These are phyloP conservation scores for Ganoderma meredithae DNA, from an alignment of 1,284 basidiomycete genomes.

Conservation along the genomic window DNA sequence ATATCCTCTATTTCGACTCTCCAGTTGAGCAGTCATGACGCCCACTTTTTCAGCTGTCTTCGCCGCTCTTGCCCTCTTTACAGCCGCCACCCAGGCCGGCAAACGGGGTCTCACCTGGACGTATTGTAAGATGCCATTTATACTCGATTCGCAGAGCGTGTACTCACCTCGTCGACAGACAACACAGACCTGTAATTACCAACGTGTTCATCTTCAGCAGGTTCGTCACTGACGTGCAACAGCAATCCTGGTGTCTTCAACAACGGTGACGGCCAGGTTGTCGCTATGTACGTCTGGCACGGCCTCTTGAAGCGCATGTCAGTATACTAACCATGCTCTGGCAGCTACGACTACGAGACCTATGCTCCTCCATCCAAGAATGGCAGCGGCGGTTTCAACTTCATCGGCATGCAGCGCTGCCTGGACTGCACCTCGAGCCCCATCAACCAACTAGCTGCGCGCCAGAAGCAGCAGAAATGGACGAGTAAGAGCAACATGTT, in stretches of 20 bases:
- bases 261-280: slow-evolving; percentile 9
- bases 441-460: slow-evolving; percentile 6
- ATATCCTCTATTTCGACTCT: background rate
- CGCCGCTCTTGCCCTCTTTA: background rate
- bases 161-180: background rate
- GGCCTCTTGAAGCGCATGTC: too few relatives aligned
- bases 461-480: slow-evolving; percentile 12
- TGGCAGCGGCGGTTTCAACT: background rate
- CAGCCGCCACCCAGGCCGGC: background rate
- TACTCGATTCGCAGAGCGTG: background rate
- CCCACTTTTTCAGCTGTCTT: background rate
- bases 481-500: background rate
- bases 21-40: background rate
- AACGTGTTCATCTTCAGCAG: background rate
- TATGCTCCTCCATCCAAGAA: slow-evolving; percentile 8
- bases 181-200: background rate
- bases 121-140: background rate
- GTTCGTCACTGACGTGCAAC: background rate
- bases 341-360: slow-evolving; percentile 11
- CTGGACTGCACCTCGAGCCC: slow-evolving; percentile 6
- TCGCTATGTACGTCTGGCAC: background rate
- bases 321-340: background rate
- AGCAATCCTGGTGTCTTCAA: slow-evolving; percentile 10
- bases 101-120: slow-evolving; percentile 9
- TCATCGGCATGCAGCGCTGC: slow-evolving; percentile 13